Conservation (phyloP, 805 yeast genomes). For the Ogataea pilisensis region DNA sequence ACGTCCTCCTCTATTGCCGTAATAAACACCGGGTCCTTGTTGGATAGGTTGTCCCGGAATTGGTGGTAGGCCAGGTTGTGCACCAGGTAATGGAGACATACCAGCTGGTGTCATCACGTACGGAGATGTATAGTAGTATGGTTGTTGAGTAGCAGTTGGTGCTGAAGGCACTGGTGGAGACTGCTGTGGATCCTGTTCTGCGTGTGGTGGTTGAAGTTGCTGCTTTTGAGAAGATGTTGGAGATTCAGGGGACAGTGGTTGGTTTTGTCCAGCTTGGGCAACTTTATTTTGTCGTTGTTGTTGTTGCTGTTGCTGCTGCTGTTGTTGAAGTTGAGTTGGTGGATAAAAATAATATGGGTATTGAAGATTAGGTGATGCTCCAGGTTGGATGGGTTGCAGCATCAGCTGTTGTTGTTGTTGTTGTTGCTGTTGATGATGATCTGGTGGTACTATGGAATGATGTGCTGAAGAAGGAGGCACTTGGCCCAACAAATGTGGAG, state of each 20-base stretch:
- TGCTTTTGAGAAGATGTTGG: constrained; percentile 8
- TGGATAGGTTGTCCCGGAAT: neutral
- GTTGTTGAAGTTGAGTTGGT: constrained; percentile 3
- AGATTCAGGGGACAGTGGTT: constrained; percentile 1
- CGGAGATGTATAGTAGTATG: constrained; percentile 3
- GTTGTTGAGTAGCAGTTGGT: neutral
- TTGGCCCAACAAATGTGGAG: neutral
- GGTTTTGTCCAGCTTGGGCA: constrained; percentile 1
- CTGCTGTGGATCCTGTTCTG: too few species aligned
- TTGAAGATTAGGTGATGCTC: neutral
- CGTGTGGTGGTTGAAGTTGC: too few species aligned
- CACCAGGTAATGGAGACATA: neutral
- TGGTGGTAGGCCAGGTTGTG: neutral
- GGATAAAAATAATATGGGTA: neutral
- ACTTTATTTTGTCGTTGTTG: neutral
- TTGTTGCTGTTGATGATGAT: neutral
- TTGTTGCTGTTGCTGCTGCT: constrained; percentile 1
- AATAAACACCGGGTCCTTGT: neutral
- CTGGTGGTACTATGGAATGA: too few species aligned
- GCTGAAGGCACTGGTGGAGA: constrained; percentile 3
- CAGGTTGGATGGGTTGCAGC: neutral
- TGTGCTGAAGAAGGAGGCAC: neutral
- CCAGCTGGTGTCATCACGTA: constrained; percentile 1
- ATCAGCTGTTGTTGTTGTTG: neutral
- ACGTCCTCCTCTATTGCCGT: neutral